Percentiles rank a stretch among this genome's conserved stretches.
phyloP scores from a whole-genome alignment of 441 rosid genomes.

The Adansonia gregorii region DNA sequence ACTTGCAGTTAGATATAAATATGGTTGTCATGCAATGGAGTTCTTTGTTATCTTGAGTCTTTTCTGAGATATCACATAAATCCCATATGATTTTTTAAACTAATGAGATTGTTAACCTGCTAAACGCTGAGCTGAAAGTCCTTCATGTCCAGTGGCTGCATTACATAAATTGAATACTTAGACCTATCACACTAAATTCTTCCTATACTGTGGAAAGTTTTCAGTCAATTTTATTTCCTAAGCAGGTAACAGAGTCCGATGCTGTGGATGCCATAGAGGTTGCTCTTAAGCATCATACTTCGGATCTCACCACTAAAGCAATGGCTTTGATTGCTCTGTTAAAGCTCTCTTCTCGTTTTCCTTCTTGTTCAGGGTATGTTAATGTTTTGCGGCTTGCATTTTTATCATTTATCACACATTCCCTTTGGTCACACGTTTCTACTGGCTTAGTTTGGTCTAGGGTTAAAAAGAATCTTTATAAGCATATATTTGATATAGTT shows the following conservation, averaged over 20 bases:
- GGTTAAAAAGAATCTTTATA: neutral
- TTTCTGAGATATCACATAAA: constrained; percentile 6
- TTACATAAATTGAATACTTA: neutral
- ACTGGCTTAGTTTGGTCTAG: constrained; percentile 4
- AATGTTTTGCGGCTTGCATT: constrained; percentile 28
- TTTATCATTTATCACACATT: constrained; percentile 19
- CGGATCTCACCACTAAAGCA: constrained; percentile 81
- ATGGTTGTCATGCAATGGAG: neutral
- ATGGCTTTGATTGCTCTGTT: constrained; percentile 90
- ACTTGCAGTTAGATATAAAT: neutral
- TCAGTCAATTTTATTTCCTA: constrained; percentile 39
- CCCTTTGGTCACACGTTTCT: neutral
- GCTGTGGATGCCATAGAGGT: constrained; percentile 81
- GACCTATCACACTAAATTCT: neutral
- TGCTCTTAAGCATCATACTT: constrained; percentile 67
- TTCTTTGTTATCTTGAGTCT: neutral
- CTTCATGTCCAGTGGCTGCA: constrained; percentile 4
- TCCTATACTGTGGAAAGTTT: neutral
- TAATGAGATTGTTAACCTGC: neutral
- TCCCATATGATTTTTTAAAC: neutral
- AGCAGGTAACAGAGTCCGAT: constrained; percentile 90
- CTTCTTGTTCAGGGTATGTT: constrained; percentile 86
- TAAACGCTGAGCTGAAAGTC: neutral
- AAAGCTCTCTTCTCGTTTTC: constrained; percentile 93
- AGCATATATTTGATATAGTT: neutral